phyloP scores from a whole-genome alignment of 371 early-diverging fungal species.

The Batkoa obscura region DNA sequence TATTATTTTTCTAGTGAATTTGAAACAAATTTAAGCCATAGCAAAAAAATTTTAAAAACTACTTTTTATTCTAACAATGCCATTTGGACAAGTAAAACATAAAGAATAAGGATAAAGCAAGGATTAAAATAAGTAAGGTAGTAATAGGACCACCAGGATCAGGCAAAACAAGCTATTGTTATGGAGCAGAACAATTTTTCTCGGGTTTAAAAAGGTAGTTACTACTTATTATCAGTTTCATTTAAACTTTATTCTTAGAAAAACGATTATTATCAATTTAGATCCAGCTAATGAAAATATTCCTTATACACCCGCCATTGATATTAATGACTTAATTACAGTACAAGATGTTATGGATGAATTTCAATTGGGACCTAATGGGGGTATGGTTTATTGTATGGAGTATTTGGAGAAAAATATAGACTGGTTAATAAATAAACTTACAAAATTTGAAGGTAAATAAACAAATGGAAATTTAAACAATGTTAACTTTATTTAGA shows the following conservation, averaged over 20 bases:
- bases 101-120: not conserved
- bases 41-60: too few species aligned
- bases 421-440: conserved; percentile 76
- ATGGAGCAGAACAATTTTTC: conserved; percentile 80
- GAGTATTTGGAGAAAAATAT: conserved; percentile 86
- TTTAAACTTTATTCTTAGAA: conserved; percentile 20
- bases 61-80: not conserved
- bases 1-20: too few species aligned
- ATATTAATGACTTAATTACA: conserved; percentile 86
- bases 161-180: conserved; percentile 95
- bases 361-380: conserved; percentile 95
- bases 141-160: conserved; percentile 95
- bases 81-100: not conserved
- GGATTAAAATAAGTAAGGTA: conserved; percentile 22
- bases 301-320: conserved; percentile 70
- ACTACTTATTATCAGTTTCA: not conserved
- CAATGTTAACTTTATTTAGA: conserved; percentile 18
- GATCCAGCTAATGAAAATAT: conserved; percentile 93
- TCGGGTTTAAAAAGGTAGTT: conserved; percentile 48
- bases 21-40: too few species aligned
- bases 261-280: conserved; percentile 82
- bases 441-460: conserved; percentile 41
- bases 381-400: conserved; percentile 93
- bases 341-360: conserved; percentile 92
- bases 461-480: conserved; percentile 7